phyloP scores from a whole-genome alignment of 202 grass and related monocot genomes.

The Digitaria exilis region DNA sequence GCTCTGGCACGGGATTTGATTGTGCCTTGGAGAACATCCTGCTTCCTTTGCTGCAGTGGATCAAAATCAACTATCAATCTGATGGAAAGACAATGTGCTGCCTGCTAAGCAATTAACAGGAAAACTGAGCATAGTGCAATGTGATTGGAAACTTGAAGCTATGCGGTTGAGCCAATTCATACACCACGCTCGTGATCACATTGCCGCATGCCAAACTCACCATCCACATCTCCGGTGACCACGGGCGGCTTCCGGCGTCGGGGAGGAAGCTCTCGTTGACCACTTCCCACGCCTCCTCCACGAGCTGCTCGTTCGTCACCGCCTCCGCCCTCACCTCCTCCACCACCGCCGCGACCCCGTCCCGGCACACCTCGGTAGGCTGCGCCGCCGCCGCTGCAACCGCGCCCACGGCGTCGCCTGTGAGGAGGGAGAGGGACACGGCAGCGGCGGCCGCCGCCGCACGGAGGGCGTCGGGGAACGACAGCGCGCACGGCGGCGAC shows the following conservation, averaged over 20 bases:
- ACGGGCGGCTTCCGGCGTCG: slow-evolving; percentile 56
- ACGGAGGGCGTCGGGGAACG: slow-evolving; percentile 46
- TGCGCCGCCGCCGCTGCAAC: not conserved
- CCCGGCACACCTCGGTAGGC: slow-evolving; percentile 37
- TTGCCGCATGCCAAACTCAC: slow-evolving; percentile 28
- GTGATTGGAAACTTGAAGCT: too few relatives aligned
- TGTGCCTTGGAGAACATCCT: too few relatives aligned
- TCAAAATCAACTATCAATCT: not conserved
- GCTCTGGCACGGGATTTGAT: slow-evolving; percentile 60
- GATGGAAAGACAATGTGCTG: too few relatives aligned
- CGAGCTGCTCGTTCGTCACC: slow-evolving; percentile 81
- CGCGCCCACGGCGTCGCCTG: slow-evolving; percentile 18
- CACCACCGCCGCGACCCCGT: not conserved
- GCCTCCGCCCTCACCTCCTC: slow-evolving; percentile 43
- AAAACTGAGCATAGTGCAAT: too few relatives aligned
- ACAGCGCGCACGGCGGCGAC: slow-evolving; percentile 14
- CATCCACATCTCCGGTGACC: slow-evolving; percentile 82
- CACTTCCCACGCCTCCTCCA: slow-evolving; percentile 96
- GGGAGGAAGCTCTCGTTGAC: slow-evolving; percentile 83
- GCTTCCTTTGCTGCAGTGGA: too few relatives aligned
- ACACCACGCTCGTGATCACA: not conserved
- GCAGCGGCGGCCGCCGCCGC: slow-evolving; percentile 44
- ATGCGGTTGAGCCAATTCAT: not conserved
- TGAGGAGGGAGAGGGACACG: slow-evolving; percentile 63
- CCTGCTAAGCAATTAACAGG: too few relatives aligned